Evolutionary conservation across 2,329 filamentous ascomycete genomes (phyloP).

Genomic region (Huntiella decipiens): DNA sequence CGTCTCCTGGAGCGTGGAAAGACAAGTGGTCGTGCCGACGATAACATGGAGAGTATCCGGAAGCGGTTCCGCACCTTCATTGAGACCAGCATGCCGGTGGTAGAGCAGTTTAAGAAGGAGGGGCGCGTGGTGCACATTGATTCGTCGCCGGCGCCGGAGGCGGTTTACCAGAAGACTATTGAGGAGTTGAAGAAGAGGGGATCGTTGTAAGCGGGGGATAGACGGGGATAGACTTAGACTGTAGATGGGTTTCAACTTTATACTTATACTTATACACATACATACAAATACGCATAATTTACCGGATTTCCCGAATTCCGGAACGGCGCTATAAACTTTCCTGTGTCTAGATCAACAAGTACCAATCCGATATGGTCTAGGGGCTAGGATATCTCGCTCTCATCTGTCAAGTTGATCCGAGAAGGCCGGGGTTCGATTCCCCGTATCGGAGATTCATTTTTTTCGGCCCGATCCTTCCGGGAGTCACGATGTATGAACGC

Average conservation of each 20-base stretch:
- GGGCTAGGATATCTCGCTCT: no score
- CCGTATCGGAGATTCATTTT: slow-evolving; percentile 12
- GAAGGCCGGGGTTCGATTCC: slow-evolving; percentile 14
- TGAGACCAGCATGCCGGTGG: slow-evolving; percentile 94
- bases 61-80: slow-evolving; percentile 91
- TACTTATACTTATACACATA: no score
- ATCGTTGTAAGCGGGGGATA: slow-evolving; percentile 19
- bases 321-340: no score
- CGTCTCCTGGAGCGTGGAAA: slow-evolving; percentile 75
- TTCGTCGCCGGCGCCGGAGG: slow-evolving; percentile 48
- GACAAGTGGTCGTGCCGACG: slow-evolving; percentile 78
- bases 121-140: slow-evolving; percentile 64
- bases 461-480: no score
- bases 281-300: no score
- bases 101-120: slow-evolving; percentile 62
- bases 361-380: no score
- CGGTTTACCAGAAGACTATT: slow-evolving; percentile 35
- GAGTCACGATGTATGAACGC: no score
- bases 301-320: slow-evolving; percentile 2
- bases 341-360: no score
- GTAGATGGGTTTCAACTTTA: no score
- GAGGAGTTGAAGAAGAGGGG: slow-evolving; percentile 27
- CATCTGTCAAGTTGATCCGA: slow-evolving; percentile 5
- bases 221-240: no score
- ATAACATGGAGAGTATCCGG: slow-evolving; percentile 87